Evolutionary conservation across 352 stramenopile species (phyloP), one percentile per base, ranked within the genome.

Genomic region (Phytopythium vexans): DNA sequence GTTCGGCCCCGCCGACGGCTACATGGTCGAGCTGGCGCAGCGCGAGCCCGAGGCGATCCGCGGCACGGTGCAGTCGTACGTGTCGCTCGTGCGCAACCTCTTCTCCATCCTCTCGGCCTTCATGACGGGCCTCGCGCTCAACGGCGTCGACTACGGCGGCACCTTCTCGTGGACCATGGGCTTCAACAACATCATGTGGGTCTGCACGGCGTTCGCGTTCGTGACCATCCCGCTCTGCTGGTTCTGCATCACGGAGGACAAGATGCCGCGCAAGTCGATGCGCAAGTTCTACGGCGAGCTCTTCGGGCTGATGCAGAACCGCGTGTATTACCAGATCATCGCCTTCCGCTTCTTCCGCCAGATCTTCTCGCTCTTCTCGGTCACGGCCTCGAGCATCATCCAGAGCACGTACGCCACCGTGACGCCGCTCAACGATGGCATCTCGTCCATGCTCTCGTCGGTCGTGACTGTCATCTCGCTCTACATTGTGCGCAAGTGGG

Each of bases 1-100:
- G 9, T 85, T 88, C 59, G 74, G 85, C 0, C 77, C 84, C 11
- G 66, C 72, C 12, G 77, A 94, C 58, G 82, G 80, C 4, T 66
- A 85, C 55, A 70, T 86, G 52, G 67, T 89, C 33, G 69, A 88
- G 49, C 31, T 87, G 2, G 62, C 72, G 11, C 71, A 83, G 40
- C 64, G 64, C n/a, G 80, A 90, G 47, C 56, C 71, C 2, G 62
- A 69, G 31, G 31, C n/a, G 14, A 66, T 62, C 11, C 75, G 76
- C n/a, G 80, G 80, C 14, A 71, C 51, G 1, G 56, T 64, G n/a
- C 78, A 88, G 50, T 64, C 59, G 2, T 45, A 68, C 47, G 58
- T 84, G 38, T 72, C 68, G 9, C 45, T 46, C 1, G 53, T 77
- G 36, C 61, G 67, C 21, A 57, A 78, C 12, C 31, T 71, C 2